Percentiles rank a stretch among this genome's conserved stretches.
These are phyloP conservation scores for Fusarium agapanthi DNA, from an alignment of 2,329 filamentous ascomycete species.

Conservation along the genomic window DNA sequence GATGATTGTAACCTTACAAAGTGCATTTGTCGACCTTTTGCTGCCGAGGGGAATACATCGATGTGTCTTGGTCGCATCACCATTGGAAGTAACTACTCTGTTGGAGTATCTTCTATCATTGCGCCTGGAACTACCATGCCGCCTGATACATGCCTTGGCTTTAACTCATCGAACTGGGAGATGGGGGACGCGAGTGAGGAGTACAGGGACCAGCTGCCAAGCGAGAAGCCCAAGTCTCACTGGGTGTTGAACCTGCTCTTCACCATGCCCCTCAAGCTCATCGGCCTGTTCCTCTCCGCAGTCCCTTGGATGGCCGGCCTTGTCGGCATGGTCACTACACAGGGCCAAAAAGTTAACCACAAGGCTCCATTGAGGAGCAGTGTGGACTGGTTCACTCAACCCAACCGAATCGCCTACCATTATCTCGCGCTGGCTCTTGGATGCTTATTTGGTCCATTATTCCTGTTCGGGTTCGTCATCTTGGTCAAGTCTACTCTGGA, in stretches of 20 bases:
- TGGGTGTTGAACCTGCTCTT: neutral
- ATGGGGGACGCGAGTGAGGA: constrained; percentile 4
- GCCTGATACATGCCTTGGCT: neutral
- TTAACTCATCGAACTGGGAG: constrained; percentile 13
- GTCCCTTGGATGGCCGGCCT: constrained; percentile 8
- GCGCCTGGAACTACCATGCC: neutral
- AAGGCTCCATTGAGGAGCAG: neutral
- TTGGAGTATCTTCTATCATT: neutral
- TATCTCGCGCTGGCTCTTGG: neutral
- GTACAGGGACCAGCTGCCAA: constrained; percentile 4
- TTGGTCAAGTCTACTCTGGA: neutral
- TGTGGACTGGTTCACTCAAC: constrained; percentile 4
- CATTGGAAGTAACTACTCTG: neutral
- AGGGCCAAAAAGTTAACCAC: neutral
- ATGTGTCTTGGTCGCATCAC: constrained; percentile 15
- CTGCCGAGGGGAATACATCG: neutral
- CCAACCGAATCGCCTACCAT: neutral
- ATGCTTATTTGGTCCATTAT: neutral
- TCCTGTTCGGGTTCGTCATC: constrained; percentile 1
- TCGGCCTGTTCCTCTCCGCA: neutral
- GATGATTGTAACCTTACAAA: neutral
- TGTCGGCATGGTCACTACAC: neutral
- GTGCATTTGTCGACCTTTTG: neutral
- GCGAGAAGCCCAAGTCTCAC: neutral
- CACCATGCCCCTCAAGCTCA: neutral